Percentiles rank a stretch among this genome's conserved stretches.
Evolutionary conservation across 805 yeast genomes (phyloP).

Genomic region (Yamadazyma akitaensis): DNA sequence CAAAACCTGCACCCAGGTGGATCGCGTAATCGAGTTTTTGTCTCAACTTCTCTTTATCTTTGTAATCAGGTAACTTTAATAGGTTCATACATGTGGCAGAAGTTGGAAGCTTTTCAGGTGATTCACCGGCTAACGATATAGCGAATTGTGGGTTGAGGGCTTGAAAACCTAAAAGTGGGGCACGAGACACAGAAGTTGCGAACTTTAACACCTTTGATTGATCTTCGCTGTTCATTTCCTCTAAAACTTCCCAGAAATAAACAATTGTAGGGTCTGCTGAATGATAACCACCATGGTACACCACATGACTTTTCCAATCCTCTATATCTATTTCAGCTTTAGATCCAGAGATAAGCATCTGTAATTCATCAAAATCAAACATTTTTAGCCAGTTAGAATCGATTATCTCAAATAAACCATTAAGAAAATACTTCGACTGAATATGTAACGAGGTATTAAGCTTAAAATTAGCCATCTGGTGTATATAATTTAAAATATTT

Average conservation of each 20-base stretch:
- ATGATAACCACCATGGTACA: conserved; percentile 56
- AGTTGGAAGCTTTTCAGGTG: conserved; percentile 68
- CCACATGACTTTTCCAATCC: conserved; percentile 64
- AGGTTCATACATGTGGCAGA: conserved; percentile 92
- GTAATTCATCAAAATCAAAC: conserved; percentile 83
- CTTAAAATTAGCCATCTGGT: conserved; percentile 74
- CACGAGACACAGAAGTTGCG: conserved; percentile 89
- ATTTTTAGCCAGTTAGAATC: conserved; percentile 73
- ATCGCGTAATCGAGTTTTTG: conserved; percentile 75
- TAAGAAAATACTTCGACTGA: conserved; percentile 61
- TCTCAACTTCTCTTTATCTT: conserved; percentile 51
- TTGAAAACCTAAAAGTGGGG: conserved; percentile 84
- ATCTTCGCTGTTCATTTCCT: conserved; percentile 63
- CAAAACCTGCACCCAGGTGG: conserved; percentile 82
- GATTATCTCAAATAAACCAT: conserved; percentile 69
- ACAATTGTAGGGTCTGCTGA: conserved; percentile 55
- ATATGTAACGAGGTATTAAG: conserved; percentile 58
- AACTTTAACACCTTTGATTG: conserved; percentile 70
- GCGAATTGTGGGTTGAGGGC: conserved; percentile 77
- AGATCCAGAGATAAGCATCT: conserved; percentile 76
- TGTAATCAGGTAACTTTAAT: conserved; percentile 81
- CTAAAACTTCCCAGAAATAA: conserved; percentile 72
- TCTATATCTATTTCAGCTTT: conserved; percentile 67
- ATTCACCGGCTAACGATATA: conserved; percentile 62
- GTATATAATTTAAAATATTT: conserved; percentile 71